Base-by-base conservation (phyloP, 2,329 filamentous ascomycete species). In the Bipolaris gigantea region DNA sequence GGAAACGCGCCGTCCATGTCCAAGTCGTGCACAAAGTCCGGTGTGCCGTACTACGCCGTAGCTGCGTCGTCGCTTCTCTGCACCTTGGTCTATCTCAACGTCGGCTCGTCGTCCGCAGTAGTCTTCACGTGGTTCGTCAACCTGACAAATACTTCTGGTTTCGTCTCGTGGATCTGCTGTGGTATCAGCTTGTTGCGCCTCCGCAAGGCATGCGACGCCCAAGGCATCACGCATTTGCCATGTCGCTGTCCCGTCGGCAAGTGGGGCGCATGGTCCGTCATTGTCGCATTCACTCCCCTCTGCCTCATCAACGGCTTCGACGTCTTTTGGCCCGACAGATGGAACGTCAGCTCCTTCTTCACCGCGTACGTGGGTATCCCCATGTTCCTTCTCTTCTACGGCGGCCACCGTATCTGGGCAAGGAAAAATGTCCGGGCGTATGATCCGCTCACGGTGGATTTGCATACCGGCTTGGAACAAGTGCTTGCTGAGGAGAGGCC, bases 261-360 rank as follows among this genome's bases (percentile, higher is more conserved):
- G 0, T 91, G 87, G 66, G 84, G 84, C 2, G 82, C 87, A 0
- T 90, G 81, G 65, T 74, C 82, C 49, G 80, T 81, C 9, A 80
- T 90, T 1, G 69, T 81, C 15, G 67, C 85, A 21, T 81, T 90
- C 48, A 69, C 73, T 3, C 74, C 90, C 23, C 77, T 92, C n/a
- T 83, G 81, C 1, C 73, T 92, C 3, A 86, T 89, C 62, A 90
- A 90, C 64, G 89, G 89, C 1, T 93, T 92, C 73, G 82, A 86
- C 33, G 83, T 88, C 13, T 92, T 93, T 70, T 88, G 87, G 70
- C 83, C 85, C 0, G 75, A 79, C 7, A 78, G 85, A 25, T 93
- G 86, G 82, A 82, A 79, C 15, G 81, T 80, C 0, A 77, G 80
- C 5, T 79, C 79, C 63, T 94, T 94, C 64, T 74, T 88, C 60